phyloP scores from a whole-genome alignment of 2,329 filamentous ascomycete species.

The Parasarocladium wereldwijsianum region DNA sequence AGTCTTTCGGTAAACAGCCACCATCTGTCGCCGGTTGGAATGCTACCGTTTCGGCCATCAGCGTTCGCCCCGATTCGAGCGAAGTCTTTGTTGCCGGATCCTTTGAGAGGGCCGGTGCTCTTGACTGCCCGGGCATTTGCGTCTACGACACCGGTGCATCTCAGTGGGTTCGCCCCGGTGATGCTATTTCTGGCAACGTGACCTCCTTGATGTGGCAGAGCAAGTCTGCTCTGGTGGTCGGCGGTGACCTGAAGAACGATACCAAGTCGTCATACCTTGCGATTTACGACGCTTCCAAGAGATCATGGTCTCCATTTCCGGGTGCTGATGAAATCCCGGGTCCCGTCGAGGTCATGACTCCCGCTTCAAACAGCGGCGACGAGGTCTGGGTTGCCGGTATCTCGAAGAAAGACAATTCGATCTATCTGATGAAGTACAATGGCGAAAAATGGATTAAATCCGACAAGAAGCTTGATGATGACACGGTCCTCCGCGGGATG shows the following conservation, averaged over 20 bases:
- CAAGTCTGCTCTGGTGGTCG: constrained; percentile 56
- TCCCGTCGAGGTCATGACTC: constrained; percentile 59
- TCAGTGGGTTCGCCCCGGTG: constrained; percentile 72
- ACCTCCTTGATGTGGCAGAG: constrained; percentile 63
- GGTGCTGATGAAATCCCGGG: constrained; percentile 57
- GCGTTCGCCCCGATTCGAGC: constrained; percentile 48
- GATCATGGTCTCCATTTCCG: constrained; percentile 51
- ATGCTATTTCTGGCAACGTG: constrained; percentile 55
- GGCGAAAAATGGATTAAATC: constrained; percentile 55
- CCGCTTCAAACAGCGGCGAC: constrained; percentile 56
- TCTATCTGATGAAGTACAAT: constrained; percentile 74
- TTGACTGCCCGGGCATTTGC: constrained; percentile 74
- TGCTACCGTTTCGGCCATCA: constrained; percentile 63
- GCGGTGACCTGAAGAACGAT: constrained; percentile 58
- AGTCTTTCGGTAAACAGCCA: constrained; percentile 54
- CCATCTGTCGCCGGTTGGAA: constrained; percentile 56
- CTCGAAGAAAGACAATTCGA: constrained; percentile 43
- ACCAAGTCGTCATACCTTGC: constrained; percentile 51
- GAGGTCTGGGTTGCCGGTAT: constrained; percentile 75
- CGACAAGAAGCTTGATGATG: constrained; percentile 44
- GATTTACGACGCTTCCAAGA: constrained; percentile 53
- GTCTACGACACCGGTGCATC: constrained; percentile 53
- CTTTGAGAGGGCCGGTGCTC: constrained; percentile 69
- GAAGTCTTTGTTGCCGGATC: constrained; percentile 78
- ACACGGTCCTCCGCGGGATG: constrained; percentile 60